phyloP scores from a whole-genome alignment of 257 asterid species.

The Parsonsia alboflavescens region DNA sequence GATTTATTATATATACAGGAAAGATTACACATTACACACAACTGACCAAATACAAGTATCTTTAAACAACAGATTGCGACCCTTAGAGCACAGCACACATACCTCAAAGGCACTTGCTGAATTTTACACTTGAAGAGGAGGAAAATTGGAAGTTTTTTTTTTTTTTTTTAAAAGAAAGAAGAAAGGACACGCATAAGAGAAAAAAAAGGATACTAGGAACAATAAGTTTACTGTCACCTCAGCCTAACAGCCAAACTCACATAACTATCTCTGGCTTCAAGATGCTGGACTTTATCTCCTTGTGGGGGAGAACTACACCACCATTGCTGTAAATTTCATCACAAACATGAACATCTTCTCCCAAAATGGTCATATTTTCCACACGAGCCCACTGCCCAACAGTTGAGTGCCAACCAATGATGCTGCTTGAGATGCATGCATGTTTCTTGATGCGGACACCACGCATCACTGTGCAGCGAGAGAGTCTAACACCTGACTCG shows the following conservation, averaged over 20 bases:
- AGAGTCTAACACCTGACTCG: conserved; percentile 84
- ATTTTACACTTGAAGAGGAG: conserved; percentile 15
- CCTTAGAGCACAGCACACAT: neutral
- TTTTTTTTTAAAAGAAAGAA: no score
- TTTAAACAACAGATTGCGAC: conserved; percentile 5
- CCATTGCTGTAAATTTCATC: conserved; percentile 85
- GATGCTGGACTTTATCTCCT: conserved; percentile 84
- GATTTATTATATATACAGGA: conserved; percentile 14
- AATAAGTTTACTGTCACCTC: conserved; percentile 19
- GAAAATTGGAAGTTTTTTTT: no score
- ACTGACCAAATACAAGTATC: conserved; percentile 1
- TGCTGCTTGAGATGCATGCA: conserved; percentile 69
- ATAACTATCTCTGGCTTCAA: conserved; percentile 79
- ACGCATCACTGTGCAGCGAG: conserved; percentile 84
- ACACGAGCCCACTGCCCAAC: conserved; percentile 92
- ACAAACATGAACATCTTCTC: conserved; percentile 84
- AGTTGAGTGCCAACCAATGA: conserved; percentile 92
- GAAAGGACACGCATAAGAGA: conserved; percentile 4
- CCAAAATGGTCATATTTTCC: conserved; percentile 89
- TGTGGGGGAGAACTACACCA: conserved; percentile 83
- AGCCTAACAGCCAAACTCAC: conserved; percentile 37
- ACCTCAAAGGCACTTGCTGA: neutral
- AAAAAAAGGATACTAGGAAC: neutral
- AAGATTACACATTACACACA: conserved; percentile 14
- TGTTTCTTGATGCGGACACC: conserved; percentile 82